phyloP scores from a whole-genome alignment of 768 basidiomycete genomes.

The Collybia sp. region DNA sequence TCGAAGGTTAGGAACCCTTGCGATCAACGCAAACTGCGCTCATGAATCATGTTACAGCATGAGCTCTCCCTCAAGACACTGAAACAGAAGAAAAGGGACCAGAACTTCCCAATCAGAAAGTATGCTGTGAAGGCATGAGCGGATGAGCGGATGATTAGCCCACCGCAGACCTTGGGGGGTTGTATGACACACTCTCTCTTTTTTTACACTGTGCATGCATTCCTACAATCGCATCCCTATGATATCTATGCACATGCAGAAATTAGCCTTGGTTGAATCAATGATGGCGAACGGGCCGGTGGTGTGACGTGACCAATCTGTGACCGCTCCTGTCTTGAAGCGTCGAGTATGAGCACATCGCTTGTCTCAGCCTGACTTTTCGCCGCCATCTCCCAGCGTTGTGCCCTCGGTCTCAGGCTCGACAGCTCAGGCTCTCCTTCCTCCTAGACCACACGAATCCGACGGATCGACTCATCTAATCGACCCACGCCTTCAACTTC shows the following conservation, averaged over 20 bases:
- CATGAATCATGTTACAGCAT: constrained; percentile 40
- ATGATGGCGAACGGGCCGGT: neutral
- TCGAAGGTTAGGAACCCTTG: constrained; percentile 59
- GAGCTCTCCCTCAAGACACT: constrained; percentile 84
- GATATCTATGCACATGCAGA: neutral
- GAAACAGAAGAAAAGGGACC: constrained; percentile 91
- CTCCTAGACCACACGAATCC: too few relatives aligned
- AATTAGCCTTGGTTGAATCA: neutral
- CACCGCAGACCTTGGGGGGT: neutral
- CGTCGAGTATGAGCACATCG: too few relatives aligned
- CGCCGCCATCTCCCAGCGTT: too few relatives aligned
- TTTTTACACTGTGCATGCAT: constrained; percentile 3
- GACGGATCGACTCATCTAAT: too few relatives aligned
- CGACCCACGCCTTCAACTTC: too few relatives aligned
- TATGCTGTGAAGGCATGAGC: constrained; percentile 91
- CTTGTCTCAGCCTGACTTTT: too few relatives aligned
- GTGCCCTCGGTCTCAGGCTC: too few relatives aligned
- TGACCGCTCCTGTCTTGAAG: too few relatives aligned
- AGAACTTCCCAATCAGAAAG: constrained; percentile 90
- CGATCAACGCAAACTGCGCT: neutral
- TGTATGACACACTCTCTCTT: constrained; percentile 3
- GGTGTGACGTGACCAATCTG: neutral
- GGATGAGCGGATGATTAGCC: neutral
- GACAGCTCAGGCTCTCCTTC: too few relatives aligned
- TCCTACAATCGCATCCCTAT: neutral